Conservation (phyloP, 176 grass and related monocot genomes). For the Raddia distichophylla region DNA sequence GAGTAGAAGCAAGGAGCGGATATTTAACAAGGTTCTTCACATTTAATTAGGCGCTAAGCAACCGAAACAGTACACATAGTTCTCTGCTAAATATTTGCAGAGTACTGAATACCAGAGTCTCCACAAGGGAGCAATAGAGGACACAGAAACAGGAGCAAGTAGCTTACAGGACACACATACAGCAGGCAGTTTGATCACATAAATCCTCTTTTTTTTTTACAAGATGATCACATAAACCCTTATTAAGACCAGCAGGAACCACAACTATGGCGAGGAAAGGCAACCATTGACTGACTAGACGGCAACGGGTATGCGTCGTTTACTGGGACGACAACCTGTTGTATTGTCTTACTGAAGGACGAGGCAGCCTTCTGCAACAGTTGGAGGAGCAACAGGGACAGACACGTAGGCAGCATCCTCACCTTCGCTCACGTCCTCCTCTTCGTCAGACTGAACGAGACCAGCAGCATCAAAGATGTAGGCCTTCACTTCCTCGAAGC, state of each 20-base stretch:
- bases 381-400: conserved; percentile 20
- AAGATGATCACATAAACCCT: conserved; percentile 34
- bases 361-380: conserved; percentile 76
- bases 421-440: conserved; percentile 25
- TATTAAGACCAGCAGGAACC: conserved; percentile 40
- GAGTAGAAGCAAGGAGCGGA: background rate
- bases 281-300: conserved; percentile 22
- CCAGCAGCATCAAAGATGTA: conserved; percentile 79
- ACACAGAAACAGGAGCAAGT: conserved; percentile 32
- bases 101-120: conserved; percentile 11
- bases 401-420: conserved; percentile 32
- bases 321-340: background rate
- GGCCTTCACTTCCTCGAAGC: conserved; percentile 84
- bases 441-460: conserved; percentile 48
- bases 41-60: conserved; percentile 31
- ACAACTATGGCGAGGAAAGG: conserved; percentile 6
- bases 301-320: background rate
- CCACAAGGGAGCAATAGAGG: conserved; percentile 16
- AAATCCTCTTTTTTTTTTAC: background rate
- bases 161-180: conserved; percentile 7
- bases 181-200: conserved; percentile 36
- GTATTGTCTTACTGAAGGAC: conserved; percentile 59
- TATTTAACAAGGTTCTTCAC: conserved; percentile 27
- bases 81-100: conserved; percentile 48
- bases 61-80: conserved; percentile 30